These are phyloP conservation scores for Solanum sitiens DNA, from an alignment of 257 asterid species.

Conservation along the genomic window DNA sequence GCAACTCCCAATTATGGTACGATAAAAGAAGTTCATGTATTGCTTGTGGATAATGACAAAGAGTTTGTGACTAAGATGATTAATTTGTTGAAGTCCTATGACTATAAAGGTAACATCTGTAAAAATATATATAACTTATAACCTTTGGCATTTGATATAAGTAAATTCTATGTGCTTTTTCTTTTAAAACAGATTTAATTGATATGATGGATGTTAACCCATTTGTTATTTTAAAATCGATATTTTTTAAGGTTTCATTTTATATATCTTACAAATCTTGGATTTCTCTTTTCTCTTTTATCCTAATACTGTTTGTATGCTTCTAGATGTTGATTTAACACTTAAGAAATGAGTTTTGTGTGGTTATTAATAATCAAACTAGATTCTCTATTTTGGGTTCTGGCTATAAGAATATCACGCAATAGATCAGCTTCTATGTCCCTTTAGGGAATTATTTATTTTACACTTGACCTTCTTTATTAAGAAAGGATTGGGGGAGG, in stretches of 20 bases:
- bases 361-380: no score
- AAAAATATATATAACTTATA: no score
- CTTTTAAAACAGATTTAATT: neutral
- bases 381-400: no score
- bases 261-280: neutral
- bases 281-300: no score
- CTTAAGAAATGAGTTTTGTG: neutral
- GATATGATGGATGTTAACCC: neutral
- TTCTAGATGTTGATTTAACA: neutral
- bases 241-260: neutral
- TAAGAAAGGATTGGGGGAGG: neutral
- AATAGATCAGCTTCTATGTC: neutral
- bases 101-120: neutral
- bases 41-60: neutral
- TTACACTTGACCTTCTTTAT: neutral
- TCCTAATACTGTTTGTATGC: neutral
- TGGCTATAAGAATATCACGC: no score
- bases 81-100: neutral
- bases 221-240: no score
- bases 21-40: neutral
- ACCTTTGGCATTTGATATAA: no score
- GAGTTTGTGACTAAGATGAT: no score
- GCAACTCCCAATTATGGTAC: neutral
- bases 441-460: neutral
- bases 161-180: neutral